Evolutionary conservation across 192 early-diverging fungal genomes (phyloP), one percentile per base, ranked within the genome.

Genomic region (Rhizoclosmatium sp.): DNA sequence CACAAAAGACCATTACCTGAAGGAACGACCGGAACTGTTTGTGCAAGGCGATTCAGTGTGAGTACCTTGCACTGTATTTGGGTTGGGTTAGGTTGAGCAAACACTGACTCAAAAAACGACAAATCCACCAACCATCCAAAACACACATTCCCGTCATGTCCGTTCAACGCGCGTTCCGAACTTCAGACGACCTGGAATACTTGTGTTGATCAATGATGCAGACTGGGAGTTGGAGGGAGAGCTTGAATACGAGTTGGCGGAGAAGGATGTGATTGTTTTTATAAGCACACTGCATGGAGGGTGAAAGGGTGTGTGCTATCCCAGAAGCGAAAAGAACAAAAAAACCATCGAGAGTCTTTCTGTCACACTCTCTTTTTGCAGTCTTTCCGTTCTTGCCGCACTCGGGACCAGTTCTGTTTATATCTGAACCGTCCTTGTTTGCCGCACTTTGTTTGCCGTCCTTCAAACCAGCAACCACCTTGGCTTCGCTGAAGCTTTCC

Each of bases 281-380:
- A 98, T 99, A 75, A 96, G 94, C 23, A 99, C 98, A n/a, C 80
- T 99, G 59, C 98, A 99, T 79, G 98, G 98, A 23, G 98, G 98
- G 40, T 99, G 21, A 75, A 41, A 23, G 62, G 23, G 7, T 65
- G 62, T 65, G 23, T 54, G 51, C 16, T 12, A 54, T 12, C 5
- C 51, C 16, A 12, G 51, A 7, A 12, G 51, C 5, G 51, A 54
- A 54, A 54, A 54, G 16, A 12, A 54, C 51, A 54, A 54, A 54
- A 54, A 54, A 54, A 31, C 31, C 0, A 31, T 31, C 31, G 31
- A 31, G 31, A 31, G 51, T 12, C 51, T 16, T 16, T 54, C 9
- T 54, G 5, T 16, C 51, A 54, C 5, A 54, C 51, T 54, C 16
- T 7, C 16, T 16, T 54, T 54, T 54, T 7, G 9, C 51, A 54